A percentile compares a stretch with the other conserved stretches of the same genome.
phyloP scores from a whole-genome alignment of 768 basidiomycete species.

The Porphyrellus cyaneotinctus region DNA sequence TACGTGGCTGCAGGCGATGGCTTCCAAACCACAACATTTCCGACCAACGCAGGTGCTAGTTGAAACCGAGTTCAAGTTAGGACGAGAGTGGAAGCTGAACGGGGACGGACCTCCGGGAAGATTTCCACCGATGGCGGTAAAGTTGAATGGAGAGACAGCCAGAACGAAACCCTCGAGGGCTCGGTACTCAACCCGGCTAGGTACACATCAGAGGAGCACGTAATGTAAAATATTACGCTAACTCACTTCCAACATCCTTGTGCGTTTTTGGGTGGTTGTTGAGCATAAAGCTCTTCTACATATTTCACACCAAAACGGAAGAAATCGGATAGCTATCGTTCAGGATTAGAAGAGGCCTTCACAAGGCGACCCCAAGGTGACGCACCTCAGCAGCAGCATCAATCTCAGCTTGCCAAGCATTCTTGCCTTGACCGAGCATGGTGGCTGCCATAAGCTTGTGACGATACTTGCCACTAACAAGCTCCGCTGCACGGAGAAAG shows the following conservation, averaged over 20 bases:
- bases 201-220: constrained; percentile 6
- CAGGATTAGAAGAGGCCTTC: constrained; percentile 1
- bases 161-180: constrained; percentile 98
- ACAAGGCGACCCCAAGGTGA: background rate
- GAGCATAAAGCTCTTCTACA: constrained; percentile 89
- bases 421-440: constrained; percentile 98
- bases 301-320: constrained; percentile 96
- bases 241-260: constrained; percentile 92
- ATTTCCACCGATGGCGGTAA: constrained; percentile 97
- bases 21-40: constrained; percentile 96
- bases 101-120: constrained; percentile 59
- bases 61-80: background rate
- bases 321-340: constrained; percentile 75
- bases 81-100: background rate
- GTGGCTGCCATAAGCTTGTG: constrained; percentile 95
- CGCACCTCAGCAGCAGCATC: constrained; percentile 96
- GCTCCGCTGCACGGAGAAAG: constrained; percentile 96
- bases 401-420: constrained; percentile 99
- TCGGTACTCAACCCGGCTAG: constrained; percentile 91
- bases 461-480: constrained; percentile 92
- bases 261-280: constrained; percentile 86
- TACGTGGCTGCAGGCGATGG: constrained; percentile 94
- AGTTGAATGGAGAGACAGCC: constrained; percentile 98
- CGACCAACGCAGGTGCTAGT: constrained; percentile 83
- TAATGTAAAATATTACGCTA: background rate